Evolutionary conservation across 176 grass and related monocot species (phyloP).

Genomic region (Oryza coarctata): DNA sequence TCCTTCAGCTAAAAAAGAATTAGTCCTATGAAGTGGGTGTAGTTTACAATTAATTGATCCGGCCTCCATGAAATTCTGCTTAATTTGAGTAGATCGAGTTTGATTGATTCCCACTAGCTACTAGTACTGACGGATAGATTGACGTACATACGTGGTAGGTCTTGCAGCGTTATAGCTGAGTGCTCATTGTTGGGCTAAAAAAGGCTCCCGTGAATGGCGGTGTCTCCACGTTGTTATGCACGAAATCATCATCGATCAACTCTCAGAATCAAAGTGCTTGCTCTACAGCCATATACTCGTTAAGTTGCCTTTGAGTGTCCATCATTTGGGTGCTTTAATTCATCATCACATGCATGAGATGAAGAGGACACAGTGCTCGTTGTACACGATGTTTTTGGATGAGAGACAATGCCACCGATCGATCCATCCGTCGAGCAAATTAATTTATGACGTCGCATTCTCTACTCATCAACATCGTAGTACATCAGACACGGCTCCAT

Average conservation of each 20-base stretch:
- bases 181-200: background rate
- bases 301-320: too few relatives aligned
- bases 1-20: too few relatives aligned
- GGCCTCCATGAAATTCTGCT: background rate
- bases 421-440: background rate
- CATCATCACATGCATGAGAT: background rate
- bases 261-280: too few relatives aligned
- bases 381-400: background rate
- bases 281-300: too few relatives aligned
- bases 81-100: background rate
- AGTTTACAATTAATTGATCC: background rate
- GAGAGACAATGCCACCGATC: background rate
- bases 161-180: background rate
- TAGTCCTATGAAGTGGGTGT: too few relatives aligned
- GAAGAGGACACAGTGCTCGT: background rate
- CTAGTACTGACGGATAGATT: background rate
- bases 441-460: background rate
- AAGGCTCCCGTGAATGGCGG: slow-evolving; percentile 17
- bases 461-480: background rate
- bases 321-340: background rate
- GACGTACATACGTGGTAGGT: background rate
- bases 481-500: too few relatives aligned
- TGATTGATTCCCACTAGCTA: background rate
- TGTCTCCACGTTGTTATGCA: slow-evolving; percentile 30
- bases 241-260: background rate